phyloP scores from a whole-genome alignment of 2,329 filamentous ascomycete species.

The Verruconis gallopava region DNA sequence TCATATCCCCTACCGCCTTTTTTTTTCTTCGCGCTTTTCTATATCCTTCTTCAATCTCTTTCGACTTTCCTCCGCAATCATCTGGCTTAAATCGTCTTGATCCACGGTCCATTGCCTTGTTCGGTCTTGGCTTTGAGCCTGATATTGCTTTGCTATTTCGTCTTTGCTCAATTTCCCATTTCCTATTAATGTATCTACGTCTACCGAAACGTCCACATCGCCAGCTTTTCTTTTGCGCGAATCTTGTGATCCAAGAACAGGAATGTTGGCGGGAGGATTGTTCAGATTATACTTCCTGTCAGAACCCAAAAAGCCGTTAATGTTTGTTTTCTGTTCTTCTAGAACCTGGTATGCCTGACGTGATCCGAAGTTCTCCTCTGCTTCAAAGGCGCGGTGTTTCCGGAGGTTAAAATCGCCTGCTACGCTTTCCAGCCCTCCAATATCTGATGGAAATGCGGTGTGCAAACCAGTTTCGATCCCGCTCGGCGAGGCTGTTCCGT shows the following conservation, averaged over 20 bases:
- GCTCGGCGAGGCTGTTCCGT: slow-evolving; percentile 29
- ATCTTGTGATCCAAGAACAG: slow-evolving; percentile 68
- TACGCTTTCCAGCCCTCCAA: slow-evolving; percentile 60
- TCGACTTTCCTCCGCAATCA: slow-evolving; percentile 87
- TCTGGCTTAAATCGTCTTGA: slow-evolving; percentile 84
- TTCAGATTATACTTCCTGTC: slow-evolving; percentile 86
- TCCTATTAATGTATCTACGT: slow-evolving; percentile 64
- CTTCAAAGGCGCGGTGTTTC: slow-evolving; percentile 78
- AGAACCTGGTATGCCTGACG: slow-evolving; percentile 80
- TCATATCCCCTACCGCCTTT: neutral
- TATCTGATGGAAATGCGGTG: slow-evolving; percentile 71
- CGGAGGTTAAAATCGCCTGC: slow-evolving; percentile 82
- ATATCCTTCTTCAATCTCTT: slow-evolving; percentile 84
- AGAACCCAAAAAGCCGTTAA: slow-evolving; percentile 90
- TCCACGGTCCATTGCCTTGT: slow-evolving; percentile 50
- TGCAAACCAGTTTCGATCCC: slow-evolving; percentile 66
- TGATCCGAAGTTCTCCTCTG: slow-evolving; percentile 62
- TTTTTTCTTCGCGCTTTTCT: slow-evolving; percentile 44
- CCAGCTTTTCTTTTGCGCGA: slow-evolving; percentile 77
- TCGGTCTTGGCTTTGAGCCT: slow-evolving; percentile 45
- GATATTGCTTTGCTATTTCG: slow-evolving; percentile 67
- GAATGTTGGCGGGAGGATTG: slow-evolving; percentile 38
- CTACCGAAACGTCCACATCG: slow-evolving; percentile 85
- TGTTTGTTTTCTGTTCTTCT: slow-evolving; percentile 71
- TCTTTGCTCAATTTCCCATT: slow-evolving; percentile 75